Conservation (phyloP, 1,284 basidiomycete species). For the Phellopilus nigrolimitatus region DNA sequence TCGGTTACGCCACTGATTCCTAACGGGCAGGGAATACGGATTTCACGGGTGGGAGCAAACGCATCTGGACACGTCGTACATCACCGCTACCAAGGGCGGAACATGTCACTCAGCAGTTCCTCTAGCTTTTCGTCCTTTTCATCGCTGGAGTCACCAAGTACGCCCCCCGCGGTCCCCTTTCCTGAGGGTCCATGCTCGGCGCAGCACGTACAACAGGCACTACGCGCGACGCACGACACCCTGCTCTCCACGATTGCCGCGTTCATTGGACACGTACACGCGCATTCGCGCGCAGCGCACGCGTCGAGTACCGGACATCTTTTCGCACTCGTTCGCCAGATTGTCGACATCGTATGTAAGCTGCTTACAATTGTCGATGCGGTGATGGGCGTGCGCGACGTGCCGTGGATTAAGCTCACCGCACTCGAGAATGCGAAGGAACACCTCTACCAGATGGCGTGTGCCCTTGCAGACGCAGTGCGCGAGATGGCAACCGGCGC, state of each 20-base stretch:
- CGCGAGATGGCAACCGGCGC: constrained; percentile 59
- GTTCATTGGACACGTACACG: constrained; percentile 95
- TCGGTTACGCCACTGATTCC: constrained; percentile 2
- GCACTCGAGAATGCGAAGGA: constrained; percentile 72
- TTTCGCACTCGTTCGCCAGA: constrained; percentile 90
- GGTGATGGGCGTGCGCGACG: constrained; percentile 66
- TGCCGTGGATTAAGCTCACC: constrained; percentile 51
- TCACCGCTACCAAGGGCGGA: constrained; percentile 24
- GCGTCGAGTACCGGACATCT: constrained; percentile 90
- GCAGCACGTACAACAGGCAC: constrained; percentile 61
- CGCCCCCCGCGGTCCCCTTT: constrained; percentile 50
- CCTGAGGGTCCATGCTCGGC: constrained; percentile 66
- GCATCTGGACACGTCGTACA: constrained; percentile 7
- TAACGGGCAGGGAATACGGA: background rate
- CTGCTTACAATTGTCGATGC: constrained; percentile 91
- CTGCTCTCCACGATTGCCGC: constrained; percentile 93
- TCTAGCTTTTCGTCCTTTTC: constrained; percentile 60
- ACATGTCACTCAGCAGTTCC: constrained; percentile 58
- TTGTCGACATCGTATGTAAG: constrained; percentile 89
- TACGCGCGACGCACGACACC: constrained; percentile 79
- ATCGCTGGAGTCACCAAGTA: constrained; percentile 44
- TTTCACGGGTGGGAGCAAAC: background rate
- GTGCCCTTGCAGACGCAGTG: constrained; percentile 84
- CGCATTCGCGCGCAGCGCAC: constrained; percentile 83
- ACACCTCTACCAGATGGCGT: constrained; percentile 81